phyloP scores from a whole-genome alignment of 768 basidiomycete genomes.

The Mycena belliarum region DNA sequence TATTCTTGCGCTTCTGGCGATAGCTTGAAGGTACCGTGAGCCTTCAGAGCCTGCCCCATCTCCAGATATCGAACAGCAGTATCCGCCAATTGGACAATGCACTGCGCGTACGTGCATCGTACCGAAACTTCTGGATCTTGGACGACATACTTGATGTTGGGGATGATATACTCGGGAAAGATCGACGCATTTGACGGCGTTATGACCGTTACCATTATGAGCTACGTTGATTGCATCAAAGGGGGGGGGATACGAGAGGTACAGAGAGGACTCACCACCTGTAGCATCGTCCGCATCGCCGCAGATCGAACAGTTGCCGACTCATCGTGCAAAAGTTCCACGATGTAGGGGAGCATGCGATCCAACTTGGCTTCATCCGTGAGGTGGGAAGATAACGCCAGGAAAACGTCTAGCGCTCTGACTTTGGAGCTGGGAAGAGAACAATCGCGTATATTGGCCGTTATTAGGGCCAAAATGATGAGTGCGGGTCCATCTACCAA shows the following conservation, averaged over 20 bases:
- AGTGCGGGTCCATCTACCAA: conserved; percentile 81
- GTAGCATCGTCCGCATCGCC: conserved; percentile 75
- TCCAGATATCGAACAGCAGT: conserved; percentile 88
- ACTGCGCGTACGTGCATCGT: conserved; percentile 78
- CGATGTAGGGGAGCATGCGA: conserved; percentile 87
- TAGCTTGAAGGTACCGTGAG: conserved; percentile 72
- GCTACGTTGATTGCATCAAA: conserved; percentile 22
- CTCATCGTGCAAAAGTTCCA: conserved; percentile 88
- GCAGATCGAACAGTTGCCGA: conserved; percentile 79
- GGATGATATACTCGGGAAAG: conserved; percentile 94
- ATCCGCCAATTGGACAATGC: conserved; percentile 82
- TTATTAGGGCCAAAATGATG: conserved; percentile 83
- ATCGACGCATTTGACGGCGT: conserved; percentile 83
- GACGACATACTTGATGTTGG: conserved; percentile 81
- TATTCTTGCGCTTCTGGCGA: conserved; percentile 67
- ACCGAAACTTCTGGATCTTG: conserved; percentile 85
- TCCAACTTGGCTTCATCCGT: conserved; percentile 96
- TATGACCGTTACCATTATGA: conserved; percentile 72
- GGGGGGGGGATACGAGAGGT: not conserved
- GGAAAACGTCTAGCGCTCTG: conserved; percentile 81
- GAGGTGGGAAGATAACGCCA: conserved; percentile 77
- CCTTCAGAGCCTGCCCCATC: conserved; percentile 89
- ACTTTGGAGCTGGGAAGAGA: conserved; percentile 83
- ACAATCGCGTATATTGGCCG: conserved; percentile 89
- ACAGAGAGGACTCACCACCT: conserved; percentile 60